A percentile compares a stretch with the other conserved stretches of the same genome.
Evolutionary conservation across 441 rosid species (phyloP).

Genomic region (Pelargonium australe): DNA sequence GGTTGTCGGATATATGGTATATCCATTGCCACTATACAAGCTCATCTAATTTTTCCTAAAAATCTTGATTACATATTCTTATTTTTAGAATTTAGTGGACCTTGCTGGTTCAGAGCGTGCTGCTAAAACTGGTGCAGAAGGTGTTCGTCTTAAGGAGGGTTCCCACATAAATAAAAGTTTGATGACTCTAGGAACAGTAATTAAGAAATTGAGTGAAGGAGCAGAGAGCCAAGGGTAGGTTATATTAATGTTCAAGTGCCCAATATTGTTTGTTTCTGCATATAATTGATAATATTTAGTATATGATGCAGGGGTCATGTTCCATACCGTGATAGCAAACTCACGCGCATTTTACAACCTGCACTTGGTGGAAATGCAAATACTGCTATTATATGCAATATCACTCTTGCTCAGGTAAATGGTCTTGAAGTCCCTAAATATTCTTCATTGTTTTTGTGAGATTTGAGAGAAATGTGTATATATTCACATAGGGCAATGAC

Average conservation of each 20-base stretch:
- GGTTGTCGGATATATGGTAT: constrained; percentile 5
- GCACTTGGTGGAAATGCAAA: constrained; percentile 98
- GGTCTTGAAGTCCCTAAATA: constrained; percentile 12
- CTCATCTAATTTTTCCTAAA: background rate
- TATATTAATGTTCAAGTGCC: constrained; percentile 15
- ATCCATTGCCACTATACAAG: background rate
- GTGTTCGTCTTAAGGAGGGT: constrained; percentile 93
- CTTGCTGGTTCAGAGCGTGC: constrained; percentile 99
- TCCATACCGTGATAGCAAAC: constrained; percentile 96
- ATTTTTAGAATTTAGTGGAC: constrained; percentile 78
- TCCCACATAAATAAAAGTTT: constrained; percentile 93
- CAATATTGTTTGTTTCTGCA: constrained; percentile 10
- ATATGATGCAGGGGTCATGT: constrained; percentile 72
- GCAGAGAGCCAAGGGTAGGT: constrained; percentile 90
- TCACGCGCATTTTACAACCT: constrained; percentile 93
- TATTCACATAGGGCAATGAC: too few relatives aligned
- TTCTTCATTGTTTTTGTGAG: background rate
- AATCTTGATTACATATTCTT: constrained; percentile 8
- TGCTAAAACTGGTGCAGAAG: constrained; percentile 98
- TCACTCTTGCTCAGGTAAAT: constrained; percentile 86
- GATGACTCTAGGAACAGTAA: constrained; percentile 95
- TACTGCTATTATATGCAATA: constrained; percentile 95
- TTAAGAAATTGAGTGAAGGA: constrained; percentile 92
- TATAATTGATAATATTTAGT: background rate
- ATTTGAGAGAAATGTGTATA: too few relatives aligned